Evolutionary conservation across 2,329 filamentous ascomycete species (phyloP).

Genomic region (Corniculantispora saksenae): DNA sequence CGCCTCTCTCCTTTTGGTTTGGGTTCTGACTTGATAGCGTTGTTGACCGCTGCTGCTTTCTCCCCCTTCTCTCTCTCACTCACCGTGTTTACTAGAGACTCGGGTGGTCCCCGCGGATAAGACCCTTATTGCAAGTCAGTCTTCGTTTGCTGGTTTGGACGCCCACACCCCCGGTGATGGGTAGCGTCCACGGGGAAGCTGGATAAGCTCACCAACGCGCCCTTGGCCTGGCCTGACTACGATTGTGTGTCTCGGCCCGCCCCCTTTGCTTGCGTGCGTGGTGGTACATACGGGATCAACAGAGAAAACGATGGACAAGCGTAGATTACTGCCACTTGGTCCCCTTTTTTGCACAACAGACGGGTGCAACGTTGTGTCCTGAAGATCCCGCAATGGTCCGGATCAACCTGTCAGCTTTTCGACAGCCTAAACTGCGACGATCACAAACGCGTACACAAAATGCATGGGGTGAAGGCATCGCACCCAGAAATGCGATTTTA

Average conservation of each 20-base stretch:
- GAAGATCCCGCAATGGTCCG: constrained; percentile 15
- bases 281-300: no score
- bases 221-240: not conserved
- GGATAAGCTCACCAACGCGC: not conserved
- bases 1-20: not conserved
- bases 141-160: not conserved
- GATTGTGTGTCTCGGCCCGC: not conserved
- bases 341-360: no score
- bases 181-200: not conserved
- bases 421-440: not conserved
- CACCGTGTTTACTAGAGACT: not conserved
- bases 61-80: not conserved
- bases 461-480: no score
- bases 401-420: not conserved
- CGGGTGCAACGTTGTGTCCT: constrained; percentile 10
- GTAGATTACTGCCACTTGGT: not conserved
- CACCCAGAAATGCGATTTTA: no score
- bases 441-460: not conserved
- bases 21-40: not conserved
- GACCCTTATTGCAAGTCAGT: not conserved
- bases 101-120: not conserved
- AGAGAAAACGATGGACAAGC: not conserved
- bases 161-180: not conserved
- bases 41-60: not conserved
- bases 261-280: no score